Base-by-base conservation (phyloP, 305 asterid genomes). In the Petunia hybrid region DNA sequence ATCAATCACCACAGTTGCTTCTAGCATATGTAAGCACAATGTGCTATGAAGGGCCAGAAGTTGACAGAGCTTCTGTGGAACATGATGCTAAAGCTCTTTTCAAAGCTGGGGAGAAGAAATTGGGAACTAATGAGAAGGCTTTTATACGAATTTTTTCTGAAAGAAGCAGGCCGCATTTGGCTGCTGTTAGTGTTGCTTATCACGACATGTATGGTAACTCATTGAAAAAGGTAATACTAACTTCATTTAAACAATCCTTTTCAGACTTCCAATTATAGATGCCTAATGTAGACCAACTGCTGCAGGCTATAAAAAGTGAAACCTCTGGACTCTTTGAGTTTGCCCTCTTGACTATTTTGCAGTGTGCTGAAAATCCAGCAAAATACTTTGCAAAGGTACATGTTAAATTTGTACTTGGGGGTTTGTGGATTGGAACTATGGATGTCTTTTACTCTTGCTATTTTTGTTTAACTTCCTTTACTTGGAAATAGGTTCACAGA, bases 31-130 rank as follows among this genome's bases (percentile, higher is more conserved):
- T 89, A 68, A 85, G 82, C 81, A 57, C 83, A 22, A 40, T 81
- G 57, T 90, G 98, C 43, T 91, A 93, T 80, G 99, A 95, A 88
- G 99, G 99, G 83, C 93, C 93, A 22, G 93, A 91, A 86, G 88
- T 91, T 83, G 99, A 95, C 84, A 84, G 88, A 71, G 89, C 88
- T 80, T 80, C 82, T 86, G 93, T 75, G 16, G 97, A 93, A 46
- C 86, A 85, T 68, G 99, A 95, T 88, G 98, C 99, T 81, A 92
- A 89, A 85, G 70, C 91, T 69, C 97, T 95, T 68, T 95, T 31
- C 68, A 95, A 92, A 86, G 98, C 99, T 38, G 81, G 31, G 31
- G 31, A 22, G 31, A 22, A 22, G 31, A 22, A 22, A 22, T 22
- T 22, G 31, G 31, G 31, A 22, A 22, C 31, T 22, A 22, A 22